These are phyloP conservation scores for Scleroderma citrinum DNA, from an alignment of 768 basidiomycete species.

Conservation along the genomic window DNA sequence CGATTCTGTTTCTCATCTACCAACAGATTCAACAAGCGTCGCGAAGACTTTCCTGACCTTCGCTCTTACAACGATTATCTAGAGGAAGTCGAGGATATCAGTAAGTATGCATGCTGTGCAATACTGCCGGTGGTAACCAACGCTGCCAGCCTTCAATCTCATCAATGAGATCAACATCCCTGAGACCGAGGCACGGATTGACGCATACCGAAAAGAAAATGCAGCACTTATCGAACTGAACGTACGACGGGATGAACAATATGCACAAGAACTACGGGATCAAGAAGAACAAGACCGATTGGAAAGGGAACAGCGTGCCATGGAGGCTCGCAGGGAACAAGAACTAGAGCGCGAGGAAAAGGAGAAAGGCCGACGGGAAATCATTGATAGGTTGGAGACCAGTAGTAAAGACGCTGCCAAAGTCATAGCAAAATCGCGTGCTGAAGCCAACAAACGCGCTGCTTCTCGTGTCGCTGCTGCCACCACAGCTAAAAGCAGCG, in stretches of 20 bases:
- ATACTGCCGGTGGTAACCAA: background rate
- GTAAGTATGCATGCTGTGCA: slow-evolving; percentile 33
- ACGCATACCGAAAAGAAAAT: slow-evolving; percentile 73
- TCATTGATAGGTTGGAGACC: slow-evolving; percentile 78
- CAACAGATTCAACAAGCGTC: slow-evolving; percentile 85
- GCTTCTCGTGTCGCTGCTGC: slow-evolving; percentile 45
- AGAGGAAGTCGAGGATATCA: slow-evolving; percentile 92
- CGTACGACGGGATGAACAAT: slow-evolving; percentile 73
- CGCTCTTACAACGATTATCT: slow-evolving; percentile 91
- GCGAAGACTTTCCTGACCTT: slow-evolving; percentile 81
- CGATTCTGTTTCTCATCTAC: background rate
- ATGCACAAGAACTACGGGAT: slow-evolving; percentile 62
- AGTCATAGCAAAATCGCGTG: slow-evolving; percentile 63
- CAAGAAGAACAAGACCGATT: slow-evolving; percentile 76
- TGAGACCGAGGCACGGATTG: slow-evolving; percentile 80
- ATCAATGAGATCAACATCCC: slow-evolving; percentile 81
- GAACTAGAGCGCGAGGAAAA: slow-evolving; percentile 74
- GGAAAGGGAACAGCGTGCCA: slow-evolving; percentile 64
- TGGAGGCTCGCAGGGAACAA: slow-evolving; percentile 59
- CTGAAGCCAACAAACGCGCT: slow-evolving; percentile 56
- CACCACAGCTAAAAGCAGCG: slow-evolving; percentile 39
- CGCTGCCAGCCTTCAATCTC: slow-evolving; percentile 78
- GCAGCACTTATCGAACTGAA: slow-evolving; percentile 81
- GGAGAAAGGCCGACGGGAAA: slow-evolving; percentile 63
- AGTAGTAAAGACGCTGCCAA: slow-evolving; percentile 66